Conservation (phyloP, 2,329 filamentous ascomycete genomes). For the Corniculantispora saksenae region DNA sequence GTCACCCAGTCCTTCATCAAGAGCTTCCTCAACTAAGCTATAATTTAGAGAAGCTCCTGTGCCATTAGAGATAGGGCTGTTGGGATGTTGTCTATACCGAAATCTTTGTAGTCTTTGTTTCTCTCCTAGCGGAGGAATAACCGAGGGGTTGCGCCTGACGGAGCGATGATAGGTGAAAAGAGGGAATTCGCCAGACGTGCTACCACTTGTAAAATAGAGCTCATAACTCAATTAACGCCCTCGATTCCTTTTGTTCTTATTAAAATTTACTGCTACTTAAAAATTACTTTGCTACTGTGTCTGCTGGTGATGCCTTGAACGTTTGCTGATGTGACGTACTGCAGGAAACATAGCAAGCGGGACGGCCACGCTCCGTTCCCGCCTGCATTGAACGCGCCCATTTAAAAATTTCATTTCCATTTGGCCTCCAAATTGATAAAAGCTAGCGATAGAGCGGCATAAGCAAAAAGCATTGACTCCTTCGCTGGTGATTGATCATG, state of each 20-base stretch:
- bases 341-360: too few species aligned
- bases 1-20: conserved; percentile 82
- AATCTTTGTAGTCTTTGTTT: conserved; percentile 44
- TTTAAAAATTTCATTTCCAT: too few species aligned
- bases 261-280: conserved; percentile 26
- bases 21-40: conserved; percentile 66
- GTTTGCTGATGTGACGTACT: too few species aligned
- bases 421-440: too few species aligned
- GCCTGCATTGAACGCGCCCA: too few species aligned
- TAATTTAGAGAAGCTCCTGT: conserved; percentile 30
- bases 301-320: too few species aligned
- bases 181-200: conserved; percentile 50
- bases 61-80: conserved; percentile 34
- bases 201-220: conserved; percentile 65
- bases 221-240: conserved; percentile 61
- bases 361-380: too few species aligned
- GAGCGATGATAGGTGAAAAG: conserved; percentile 45
- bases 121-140: conserved; percentile 47
- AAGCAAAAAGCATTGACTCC: neutral
- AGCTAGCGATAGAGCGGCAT: too few species aligned
- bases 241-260: conserved; percentile 58
- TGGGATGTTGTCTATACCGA: conserved; percentile 50
- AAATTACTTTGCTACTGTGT: neutral
- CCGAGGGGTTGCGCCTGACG: conserved; percentile 49
- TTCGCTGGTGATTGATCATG: neutral